Evolutionary conservation across 192 early-diverging fungal species (phyloP).

Genomic region (Coemansia sp.): DNA sequence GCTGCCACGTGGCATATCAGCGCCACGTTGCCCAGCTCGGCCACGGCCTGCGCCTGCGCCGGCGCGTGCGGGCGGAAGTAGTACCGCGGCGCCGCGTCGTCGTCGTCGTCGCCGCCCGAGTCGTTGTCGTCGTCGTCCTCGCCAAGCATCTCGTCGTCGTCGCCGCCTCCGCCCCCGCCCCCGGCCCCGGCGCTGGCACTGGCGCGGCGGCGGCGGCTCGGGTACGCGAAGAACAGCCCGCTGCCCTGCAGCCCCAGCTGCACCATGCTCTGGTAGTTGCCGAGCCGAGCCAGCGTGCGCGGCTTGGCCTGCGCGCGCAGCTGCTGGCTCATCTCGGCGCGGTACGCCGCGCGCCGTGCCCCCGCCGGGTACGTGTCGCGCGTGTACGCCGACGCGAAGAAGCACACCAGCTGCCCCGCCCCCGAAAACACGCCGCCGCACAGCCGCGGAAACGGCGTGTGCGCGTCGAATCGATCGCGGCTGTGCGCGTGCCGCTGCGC

Average conservation of each 20-base stretch:
- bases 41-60: neutral
- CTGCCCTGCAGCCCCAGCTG: conserved; percentile 40
- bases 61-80: conserved; percentile 31
- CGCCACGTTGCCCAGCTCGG: conserved; percentile 46
- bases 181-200: neutral
- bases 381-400: conserved; percentile 51
- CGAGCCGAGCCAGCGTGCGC: conserved; percentile 28
- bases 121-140: too few species aligned
- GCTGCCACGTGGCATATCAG: conserved; percentile 12
- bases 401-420: conserved; percentile 48
- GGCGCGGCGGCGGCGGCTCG: neutral
- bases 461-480: conserved; percentile 44
- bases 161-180: conserved; percentile 7
- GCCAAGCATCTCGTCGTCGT: too few species aligned
- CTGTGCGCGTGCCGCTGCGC: conserved; percentile 25
- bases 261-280: conserved; percentile 40
- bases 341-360: conserved; percentile 15
- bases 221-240: conserved; percentile 25
- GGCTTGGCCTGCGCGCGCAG: conserved; percentile 42
- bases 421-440: conserved; percentile 57
- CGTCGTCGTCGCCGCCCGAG: conserved; percentile 20
- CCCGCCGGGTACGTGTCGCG: conserved; percentile 32
- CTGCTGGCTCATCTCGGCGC: conserved; percentile 46
- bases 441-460: conserved; percentile 53
- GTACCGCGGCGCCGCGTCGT: conserved; percentile 47